Base-by-base conservation (phyloP, 768 basidiomycete genomes). In the Piloderma croceum region DNA sequence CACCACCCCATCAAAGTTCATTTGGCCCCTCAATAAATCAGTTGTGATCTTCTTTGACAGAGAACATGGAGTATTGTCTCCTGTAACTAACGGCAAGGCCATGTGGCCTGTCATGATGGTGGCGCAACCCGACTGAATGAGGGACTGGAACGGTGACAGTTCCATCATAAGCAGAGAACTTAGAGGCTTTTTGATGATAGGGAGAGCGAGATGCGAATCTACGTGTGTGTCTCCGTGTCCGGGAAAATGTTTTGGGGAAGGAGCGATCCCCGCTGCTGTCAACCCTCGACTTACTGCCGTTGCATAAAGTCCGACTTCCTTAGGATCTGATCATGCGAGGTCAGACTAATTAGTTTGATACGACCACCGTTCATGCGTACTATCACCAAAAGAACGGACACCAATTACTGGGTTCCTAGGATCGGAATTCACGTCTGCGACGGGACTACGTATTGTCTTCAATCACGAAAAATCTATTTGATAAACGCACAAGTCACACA, bases 41-140 rank as follows among this genome's bases (percentile, higher is more conserved):
- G 65, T 76, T 20, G 76, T 79, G 19, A 82, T 69, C 31, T 49
- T 49, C 2, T 60, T 56, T 1, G 79, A 79, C 18, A 84, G 66
- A 5, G 83, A 85, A 22, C 70, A 70, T 4, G 83, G 82, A 4
- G 63, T 69, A 44, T 76, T 69, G 35, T 69, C 63, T 4, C 73
- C 73, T 0, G 72, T 76, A 18, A 83, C 53, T 5, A 69, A 45
- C 1, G 81, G 82, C 1, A 84, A 65, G 3, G 82, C 79, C 72
- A 83, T 83, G 54, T 86, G 83, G 1, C 79, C 83, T 0, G 79
- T 76, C 83, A 86, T 86, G 38, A 85, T 67, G 19, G 71, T 79
- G 1, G 79, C 70, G 2, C 78, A 49, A 5, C 60, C 50, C 1
- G 52, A 52, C 2, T 62, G 45, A 29, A 77, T 64, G 31, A 79